Conservation (phyloP, 2,329 filamentous ascomycete genomes). For the Aureobasidium sp. region DNA sequence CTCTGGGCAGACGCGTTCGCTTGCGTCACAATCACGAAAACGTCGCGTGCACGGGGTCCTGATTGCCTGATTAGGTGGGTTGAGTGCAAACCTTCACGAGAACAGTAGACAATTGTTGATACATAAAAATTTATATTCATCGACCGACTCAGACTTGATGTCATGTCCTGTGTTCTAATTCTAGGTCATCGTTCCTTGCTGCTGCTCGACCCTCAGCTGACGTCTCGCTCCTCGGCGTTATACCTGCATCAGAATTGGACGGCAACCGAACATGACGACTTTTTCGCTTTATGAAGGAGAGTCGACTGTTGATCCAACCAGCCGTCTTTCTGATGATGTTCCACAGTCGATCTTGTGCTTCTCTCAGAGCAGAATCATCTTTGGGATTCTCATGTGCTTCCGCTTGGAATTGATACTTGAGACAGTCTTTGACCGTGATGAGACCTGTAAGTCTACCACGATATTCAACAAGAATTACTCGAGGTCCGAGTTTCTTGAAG, state of each 20-base stretch:
- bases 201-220: constrained; percentile 6
- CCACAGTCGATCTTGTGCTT: constrained; percentile 60
- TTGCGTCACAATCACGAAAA: constrained; percentile 7
- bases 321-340: constrained; percentile 22
- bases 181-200: constrained; percentile 17
- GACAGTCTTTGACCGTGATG: constrained; percentile 92
- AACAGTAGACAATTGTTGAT: background rate
- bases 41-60: background rate
- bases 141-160: background rate
- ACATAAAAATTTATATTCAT: background rate
- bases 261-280: constrained; percentile 8
- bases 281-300: background rate
- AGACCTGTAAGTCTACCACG: constrained; percentile 74
- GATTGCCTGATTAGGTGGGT: background rate
- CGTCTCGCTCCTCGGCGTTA: background rate
- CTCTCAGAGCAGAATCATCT: constrained; percentile 46
- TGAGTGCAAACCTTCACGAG: background rate
- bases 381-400: constrained; percentile 73
- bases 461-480: constrained; percentile 88
- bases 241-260: background rate
- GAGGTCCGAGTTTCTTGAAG: constrained; percentile 94
- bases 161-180: constrained; percentile 30
- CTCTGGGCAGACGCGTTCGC: background rate
- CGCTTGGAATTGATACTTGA: constrained; percentile 95
- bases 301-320: constrained; percentile 19